These are phyloP conservation scores for Lentinula sp. DNA, from an alignment of 768 basidiomycete genomes.

Conservation along the genomic window DNA sequence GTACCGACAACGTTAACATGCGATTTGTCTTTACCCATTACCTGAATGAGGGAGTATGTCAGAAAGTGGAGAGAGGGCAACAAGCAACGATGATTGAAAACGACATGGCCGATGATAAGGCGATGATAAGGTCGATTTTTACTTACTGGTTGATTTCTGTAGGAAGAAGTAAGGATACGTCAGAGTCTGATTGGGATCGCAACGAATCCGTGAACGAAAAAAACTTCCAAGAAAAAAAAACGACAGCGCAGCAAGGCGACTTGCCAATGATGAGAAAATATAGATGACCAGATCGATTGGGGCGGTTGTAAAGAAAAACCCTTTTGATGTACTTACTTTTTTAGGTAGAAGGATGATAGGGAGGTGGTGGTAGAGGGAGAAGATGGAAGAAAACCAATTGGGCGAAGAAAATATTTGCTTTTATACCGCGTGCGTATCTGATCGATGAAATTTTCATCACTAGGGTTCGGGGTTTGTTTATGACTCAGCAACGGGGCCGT, in stretches of 20 bases:
- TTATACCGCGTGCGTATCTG: constrained; percentile 1
- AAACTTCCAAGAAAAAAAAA: neutral
- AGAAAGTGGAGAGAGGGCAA: neutral
- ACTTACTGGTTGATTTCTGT: neutral
- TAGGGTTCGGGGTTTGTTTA: neutral
- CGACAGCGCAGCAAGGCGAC: neutral
- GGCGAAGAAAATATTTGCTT: neutral
- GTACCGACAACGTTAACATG: constrained; percentile 93
- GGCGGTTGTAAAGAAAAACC: constrained; percentile 9
- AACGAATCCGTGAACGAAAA: neutral
- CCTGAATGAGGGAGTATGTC: neutral
- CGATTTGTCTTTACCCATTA: constrained; percentile 93
- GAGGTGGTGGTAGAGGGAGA: constrained; percentile 40
- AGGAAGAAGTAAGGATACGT: neutral
- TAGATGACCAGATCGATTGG: constrained; percentile 10
- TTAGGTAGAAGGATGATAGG: constrained; percentile 25
- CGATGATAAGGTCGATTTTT: neutral
- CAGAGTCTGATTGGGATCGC: neutral
- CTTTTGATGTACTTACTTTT: constrained; percentile 26
- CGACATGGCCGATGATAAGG: neutral
- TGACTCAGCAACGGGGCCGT: neutral
- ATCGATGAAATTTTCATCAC: constrained; percentile 15
- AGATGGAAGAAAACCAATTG: constrained; percentile 30
- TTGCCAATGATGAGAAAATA: neutral
- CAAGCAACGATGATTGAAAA: too few species aligned